Evolutionary conservation across 208 protist species (phyloP), one percentile per base, ranked within the genome.

Genomic region (Wallacemonas sp.): DNA sequence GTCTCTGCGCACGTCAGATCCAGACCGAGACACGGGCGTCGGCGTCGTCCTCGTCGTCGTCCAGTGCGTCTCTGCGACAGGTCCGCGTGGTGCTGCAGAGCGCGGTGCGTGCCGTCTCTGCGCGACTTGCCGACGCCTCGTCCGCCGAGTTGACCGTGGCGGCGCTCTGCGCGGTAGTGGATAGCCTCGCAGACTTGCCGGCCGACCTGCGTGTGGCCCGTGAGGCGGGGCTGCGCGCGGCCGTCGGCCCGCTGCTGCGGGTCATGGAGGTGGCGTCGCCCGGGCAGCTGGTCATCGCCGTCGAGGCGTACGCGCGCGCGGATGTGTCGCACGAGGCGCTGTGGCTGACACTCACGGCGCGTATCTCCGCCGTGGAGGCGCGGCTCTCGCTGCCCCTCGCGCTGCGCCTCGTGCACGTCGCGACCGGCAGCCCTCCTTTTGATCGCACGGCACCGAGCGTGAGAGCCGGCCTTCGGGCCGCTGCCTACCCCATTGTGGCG

Each of bases 221-320:
- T 22, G 69, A 68, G n/a, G 71, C 81, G 54, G 70, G 83, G 31
- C 54, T 93, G 70, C 77, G 82, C 33, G 81, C 65, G 4, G 87
- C 89, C 61, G 88, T 93, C 41, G 59, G 78, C 1, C 82, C 81
- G 32, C 89, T 82, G 0, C 86, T 91, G 12, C 86, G 81, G 23
- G 65, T 75, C 23, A 66, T 76, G 1, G 73, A 74, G 7, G 12
- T 61, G 16, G 33, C 92, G 54, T 55, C 74, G 31, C 74, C 86
- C 4, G 76, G 61, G 38, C 86, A 89, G 42, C 57, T 92, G 11
- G 83, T 93, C 25, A 55, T 59, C 20, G 89, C 81, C 63, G 74
- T 95, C 28, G 86, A 95, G 67, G 83, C 79, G n/a, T 95, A 92
- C 74, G 73, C 74, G 25, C 65, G 61, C 16, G 79, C 74, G 22